Evolutionary conservation across 2,329 filamentous ascomycete genomes (phyloP).

Genomic region (Cercospora citrullina): DNA sequence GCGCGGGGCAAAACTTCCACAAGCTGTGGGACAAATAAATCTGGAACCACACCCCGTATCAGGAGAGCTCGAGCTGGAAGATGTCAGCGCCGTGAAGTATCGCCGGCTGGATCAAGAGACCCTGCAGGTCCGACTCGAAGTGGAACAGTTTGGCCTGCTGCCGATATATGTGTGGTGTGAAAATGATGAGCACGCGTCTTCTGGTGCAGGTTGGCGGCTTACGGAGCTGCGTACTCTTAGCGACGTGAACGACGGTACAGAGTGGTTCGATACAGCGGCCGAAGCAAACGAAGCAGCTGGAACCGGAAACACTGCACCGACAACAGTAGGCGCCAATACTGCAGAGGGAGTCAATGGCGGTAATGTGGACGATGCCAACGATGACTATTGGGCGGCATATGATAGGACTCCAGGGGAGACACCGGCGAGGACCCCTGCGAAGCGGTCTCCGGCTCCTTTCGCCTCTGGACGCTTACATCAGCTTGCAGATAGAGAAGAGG

Average conservation of each 20-base stretch:
- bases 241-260: constrained; percentile 57
- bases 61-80: constrained; percentile 75
- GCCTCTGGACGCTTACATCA: constrained; percentile 34
- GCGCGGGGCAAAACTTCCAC: constrained; percentile 59
- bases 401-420: constrained; percentile 61
- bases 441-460: constrained; percentile 62
- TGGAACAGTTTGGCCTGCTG: constrained; percentile 62
- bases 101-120: constrained; percentile 74
- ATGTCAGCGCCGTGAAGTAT: constrained; percentile 63
- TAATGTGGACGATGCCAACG: constrained; percentile 64
- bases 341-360: constrained; percentile 35
- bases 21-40: constrained; percentile 61
- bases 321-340: constrained; percentile 19
- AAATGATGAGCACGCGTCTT: constrained; percentile 60
- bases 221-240: constrained; percentile 65
- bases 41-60: constrained; percentile 80
- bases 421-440: constrained; percentile 61
- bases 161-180: constrained; percentile 71
- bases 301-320: background rate
- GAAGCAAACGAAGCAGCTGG: constrained; percentile 58
- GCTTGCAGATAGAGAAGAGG: constrained; percentile 50
- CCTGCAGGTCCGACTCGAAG: constrained; percentile 64
- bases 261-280: constrained; percentile 57
- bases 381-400: constrained; percentile 79
- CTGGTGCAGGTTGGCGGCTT: constrained; percentile 65